Evolutionary conservation across 768 basidiomycete genomes (phyloP), one percentile per base, ranked within the genome.

Genomic region (Agrocybe chaxingu): DNA sequence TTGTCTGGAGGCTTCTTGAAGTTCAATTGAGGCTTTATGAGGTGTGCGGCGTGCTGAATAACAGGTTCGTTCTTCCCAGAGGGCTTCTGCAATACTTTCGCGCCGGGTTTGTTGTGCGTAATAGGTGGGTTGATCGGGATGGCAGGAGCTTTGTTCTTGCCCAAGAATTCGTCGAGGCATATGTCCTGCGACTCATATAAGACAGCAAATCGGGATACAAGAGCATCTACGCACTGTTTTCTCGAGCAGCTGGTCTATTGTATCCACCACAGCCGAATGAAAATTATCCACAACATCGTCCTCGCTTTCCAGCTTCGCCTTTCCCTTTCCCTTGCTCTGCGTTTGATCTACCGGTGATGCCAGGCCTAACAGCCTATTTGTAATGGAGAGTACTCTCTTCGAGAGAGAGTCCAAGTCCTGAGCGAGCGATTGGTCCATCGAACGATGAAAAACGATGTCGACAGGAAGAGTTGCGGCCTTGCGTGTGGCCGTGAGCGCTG

Each of bases 221-320:
- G 46, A 29, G 31, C 51, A 9, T 24, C 43, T 36, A 46, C 83
- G 67, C 58, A 89, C 92, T 3, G 92, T 89, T 46, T 82, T 77
- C 68, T 98, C 97, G 51, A 97, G 67, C 46, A 98, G 65, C 42
- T 79, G 77, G 63, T 99, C 96, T 76, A 96, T 80, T 0, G 82
- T 73, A 61, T 93, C 91, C n/a, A 91, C 86, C 2, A 96, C 77
- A 16, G 81, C 66, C 12, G 81, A 73, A 56, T 88, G 80, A 64
- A 93, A 96, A 56, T 81, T 82, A 64, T 97, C 95, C 31, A 90
- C 68, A 3, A 95, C 78, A 68, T 94, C 89, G 58, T 97, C 92
- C 61, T 89, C 79, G 48, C 72, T 79, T 48, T 77, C 73, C 45
- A 88, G 59, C 58, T 73, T 77, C 13, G 68, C 72, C 61, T 84